Base-by-base conservation (phyloP, 208 protist genomes). In the Tritrichomonas musculus region DNA sequence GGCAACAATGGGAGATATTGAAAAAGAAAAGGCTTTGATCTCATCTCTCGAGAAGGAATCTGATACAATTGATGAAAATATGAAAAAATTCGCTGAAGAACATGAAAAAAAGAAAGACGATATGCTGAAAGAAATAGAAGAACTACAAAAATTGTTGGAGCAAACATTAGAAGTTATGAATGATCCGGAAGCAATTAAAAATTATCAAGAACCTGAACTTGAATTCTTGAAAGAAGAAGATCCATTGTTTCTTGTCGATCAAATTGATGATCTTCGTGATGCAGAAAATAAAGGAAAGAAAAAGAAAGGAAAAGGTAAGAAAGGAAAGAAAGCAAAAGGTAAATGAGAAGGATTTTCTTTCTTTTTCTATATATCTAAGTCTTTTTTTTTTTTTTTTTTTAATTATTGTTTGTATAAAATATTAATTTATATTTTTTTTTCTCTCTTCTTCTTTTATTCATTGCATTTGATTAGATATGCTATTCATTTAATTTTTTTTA, bases 211-310 rank as follows among this genome's bases (percentile, higher is more conserved):
- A 57, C 77, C 77, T 17, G 47, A 88, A 33, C 27, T 69, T 33
- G 64, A 69, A 3, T 69, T 69, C 25, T n/a, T 69, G 5, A 82
- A 82, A 27, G 73, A 82, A 27, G 17, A 36, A 50, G 22, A 44
- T 36, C 73, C 73, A 30, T 50, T 82, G 20, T 82, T 82, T 39
- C 73, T 82, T 50, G 39, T 82, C 39, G 73, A 82, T 82, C 73
- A 82, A 50, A 9, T 82, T 20, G 39, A 39, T 22, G 73, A 82
- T 60, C 53, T 60, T 60, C 53, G 53, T 60, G 53, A 5, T 60
- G 11, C 5, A 60, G 53, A 60, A 60, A 60, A 60, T 5, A 17
- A 17, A 5, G 53, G 53, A 60, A 60, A 60, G 53, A 60, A 60
- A 60, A 60, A 60, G 5, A 5, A 17, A 60, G 17, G 17, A 60